A percentile compares a stretch with the other conserved stretches of the same genome.
Conservation (phyloP, 2,329 filamentous ascomycete genomes). For the Claviceps maximensis region DNA sequence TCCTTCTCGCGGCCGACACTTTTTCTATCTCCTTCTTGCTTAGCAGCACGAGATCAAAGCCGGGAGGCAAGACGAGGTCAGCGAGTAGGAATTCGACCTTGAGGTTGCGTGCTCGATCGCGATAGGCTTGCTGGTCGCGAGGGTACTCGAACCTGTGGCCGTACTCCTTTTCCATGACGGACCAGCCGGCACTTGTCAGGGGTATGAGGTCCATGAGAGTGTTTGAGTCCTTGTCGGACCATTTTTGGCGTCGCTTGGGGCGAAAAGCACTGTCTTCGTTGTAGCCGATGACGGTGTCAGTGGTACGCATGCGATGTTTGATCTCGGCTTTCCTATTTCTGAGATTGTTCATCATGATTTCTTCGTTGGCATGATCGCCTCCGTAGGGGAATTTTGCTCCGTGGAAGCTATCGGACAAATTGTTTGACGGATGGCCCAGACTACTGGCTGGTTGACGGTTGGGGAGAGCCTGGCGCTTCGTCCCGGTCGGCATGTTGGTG, state of each 20-base stretch:
- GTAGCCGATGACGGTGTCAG: slow-evolving; percentile 1
- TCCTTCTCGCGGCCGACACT: slow-evolving; percentile 30
- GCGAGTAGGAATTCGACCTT: slow-evolving; percentile 38
- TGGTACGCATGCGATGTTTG: not conserved
- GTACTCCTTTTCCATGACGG: slow-evolving; percentile 19
- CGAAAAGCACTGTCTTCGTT: not conserved
- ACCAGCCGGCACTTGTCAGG: slow-evolving; percentile 15
- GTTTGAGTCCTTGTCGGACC: slow-evolving; percentile 29
- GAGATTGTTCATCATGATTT: not conserved
- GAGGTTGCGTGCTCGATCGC: slow-evolving; percentile 44
- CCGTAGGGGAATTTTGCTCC: not conserved
- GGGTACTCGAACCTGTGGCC: slow-evolving; percentile 24
- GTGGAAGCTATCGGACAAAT: not conserved
- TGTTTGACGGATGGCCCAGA: not conserved
- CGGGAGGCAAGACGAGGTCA: slow-evolving; percentile 29
- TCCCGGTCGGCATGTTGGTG: not conserved
- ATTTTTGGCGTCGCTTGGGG: slow-evolving; percentile 20
- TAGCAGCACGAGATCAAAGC: slow-evolving; percentile 37
- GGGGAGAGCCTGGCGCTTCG: not conserved
- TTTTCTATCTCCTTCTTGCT: slow-evolving; percentile 34
- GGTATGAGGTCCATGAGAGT: slow-evolving; percentile 30
- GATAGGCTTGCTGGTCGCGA: slow-evolving; percentile 41
- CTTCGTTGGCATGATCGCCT: not conserved
- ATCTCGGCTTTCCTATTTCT: not conserved
- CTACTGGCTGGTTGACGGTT: slow-evolving; percentile 7